These are phyloP conservation scores for Cladosporium sp. DNA, from an alignment of 2,329 filamentous ascomycete genomes.

Conservation along the genomic window DNA sequence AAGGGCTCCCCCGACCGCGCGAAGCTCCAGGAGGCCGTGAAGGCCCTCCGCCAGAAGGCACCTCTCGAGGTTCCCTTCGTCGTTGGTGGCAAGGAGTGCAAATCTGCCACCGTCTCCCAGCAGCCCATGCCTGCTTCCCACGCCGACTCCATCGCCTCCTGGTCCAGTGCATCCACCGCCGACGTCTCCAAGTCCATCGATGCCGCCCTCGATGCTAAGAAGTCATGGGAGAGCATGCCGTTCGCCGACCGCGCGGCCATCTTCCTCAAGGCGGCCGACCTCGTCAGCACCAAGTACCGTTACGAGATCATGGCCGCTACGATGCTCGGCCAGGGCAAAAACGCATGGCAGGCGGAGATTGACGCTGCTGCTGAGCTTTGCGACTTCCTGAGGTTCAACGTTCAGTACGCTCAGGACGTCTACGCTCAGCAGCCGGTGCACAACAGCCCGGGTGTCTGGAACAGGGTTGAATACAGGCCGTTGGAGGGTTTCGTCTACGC, in stretches of 20 bases:
- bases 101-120: slow-evolving; percentile 58
- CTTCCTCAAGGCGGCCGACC: slow-evolving; percentile 91
- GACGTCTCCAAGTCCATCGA: slow-evolving; percentile 79
- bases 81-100: slow-evolving; percentile 66
- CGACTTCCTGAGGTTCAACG: slow-evolving; percentile 86
- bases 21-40: slow-evolving; percentile 69
- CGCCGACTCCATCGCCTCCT: slow-evolving; percentile 70
- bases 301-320: slow-evolving; percentile 95
- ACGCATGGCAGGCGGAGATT: slow-evolving; percentile 96
- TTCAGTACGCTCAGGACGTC: slow-evolving; percentile 85
- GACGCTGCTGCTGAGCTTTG: slow-evolving; percentile 86
- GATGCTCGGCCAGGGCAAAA: slow-evolving; percentile 95
- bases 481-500: slow-evolving; percentile 95
- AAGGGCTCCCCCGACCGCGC: slow-evolving; percentile 78
- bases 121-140: slow-evolving; percentile 85
- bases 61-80: slow-evolving; percentile 78
- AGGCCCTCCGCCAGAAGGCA: slow-evolving; percentile 62
- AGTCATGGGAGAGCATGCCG: slow-evolving; percentile 79
- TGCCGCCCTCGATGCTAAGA: slow-evolving; percentile 77
- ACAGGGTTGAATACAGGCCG: slow-evolving; percentile 80
- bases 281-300: slow-evolving; percentile 85
- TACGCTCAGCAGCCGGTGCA: slow-evolving; percentile 82
- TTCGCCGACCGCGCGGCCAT: slow-evolving; percentile 88
- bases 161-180: slow-evolving; percentile 72
- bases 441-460: slow-evolving; percentile 81